Base-by-base conservation (phyloP, 495 filamentous ascomycete species). In the Peziza echinospora region DNA sequence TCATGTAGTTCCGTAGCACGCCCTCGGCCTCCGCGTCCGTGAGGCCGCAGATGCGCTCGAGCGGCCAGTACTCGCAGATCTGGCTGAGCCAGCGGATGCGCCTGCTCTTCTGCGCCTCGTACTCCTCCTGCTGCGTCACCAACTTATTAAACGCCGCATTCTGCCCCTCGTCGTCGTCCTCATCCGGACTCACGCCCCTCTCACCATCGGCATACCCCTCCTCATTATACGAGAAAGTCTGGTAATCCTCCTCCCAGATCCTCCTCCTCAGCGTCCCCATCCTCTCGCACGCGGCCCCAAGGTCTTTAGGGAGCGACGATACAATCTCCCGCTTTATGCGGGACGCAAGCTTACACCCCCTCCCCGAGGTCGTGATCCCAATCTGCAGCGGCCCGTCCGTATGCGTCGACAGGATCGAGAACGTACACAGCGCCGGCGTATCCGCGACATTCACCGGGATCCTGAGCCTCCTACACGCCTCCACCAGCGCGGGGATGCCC, bases 31-130 rank as follows among this genome's bases (percentile, higher is more conserved):
- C 87, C 13, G 63, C 70, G 56, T 93, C 82, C 10, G 72, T 75
- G 45, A 96, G 77, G 23, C 69, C 67, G 6, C 84, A 84, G 2
- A 97, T 71, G 16, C 80, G 75, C 40, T 73, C 73, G 19, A 97
- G 67, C 1, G 89, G 86, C 91, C 91, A 97, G 63, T 97, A 97
- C 66, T 97, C 89, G 69, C 91, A 97, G 16, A 97, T 86, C 59
- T 97, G 89, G 16, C 78, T 74, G 2, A 97, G 64, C 91, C 91
- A 97, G 21, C 89, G 75, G 66, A 91, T 84, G 34, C 89, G 69
- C 43, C 91, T 68, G 16, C 71, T 83, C 62, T 80, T 84, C 6
- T 75, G 75, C 2, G 79, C 80, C 42, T 82, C 77, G n/a, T 11
- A 23, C 4, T 69, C 61, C 53, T 87, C 84, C 46, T 72, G 71